Evolutionary conservation across 1,284 basidiomycete genomes (phyloP).

Genomic region (Pseudozyma sp.): DNA sequence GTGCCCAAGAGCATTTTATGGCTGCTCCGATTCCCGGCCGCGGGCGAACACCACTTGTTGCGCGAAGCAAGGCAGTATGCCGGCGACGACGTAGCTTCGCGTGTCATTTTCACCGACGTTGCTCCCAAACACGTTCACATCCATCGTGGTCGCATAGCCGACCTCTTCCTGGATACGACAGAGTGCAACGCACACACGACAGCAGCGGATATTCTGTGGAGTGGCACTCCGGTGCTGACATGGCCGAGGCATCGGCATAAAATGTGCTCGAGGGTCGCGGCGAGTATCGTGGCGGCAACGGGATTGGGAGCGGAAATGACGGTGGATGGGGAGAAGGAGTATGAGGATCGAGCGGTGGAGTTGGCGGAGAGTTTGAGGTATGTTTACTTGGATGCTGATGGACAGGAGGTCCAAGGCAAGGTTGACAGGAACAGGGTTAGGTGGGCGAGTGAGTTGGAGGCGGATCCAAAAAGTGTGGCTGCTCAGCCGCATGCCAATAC

Average conservation of each 20-base stretch:
- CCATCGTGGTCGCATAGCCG: slow-evolving; percentile 73
- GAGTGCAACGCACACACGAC: slow-evolving; percentile 78
- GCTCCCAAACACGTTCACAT: slow-evolving; percentile 75
- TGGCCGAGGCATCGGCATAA: slow-evolving; percentile 75
- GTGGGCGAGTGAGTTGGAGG: slow-evolving; percentile 37
- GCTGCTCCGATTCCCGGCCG: slow-evolving; percentile 75
- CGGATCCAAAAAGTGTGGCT: slow-evolving; percentile 38
- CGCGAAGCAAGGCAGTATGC: slow-evolving; percentile 74
- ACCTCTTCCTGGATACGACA: slow-evolving; percentile 76
- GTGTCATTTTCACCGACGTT: slow-evolving; percentile 76
- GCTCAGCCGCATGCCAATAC: slow-evolving; percentile 36
- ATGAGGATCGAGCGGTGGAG: slow-evolving; percentile 74
- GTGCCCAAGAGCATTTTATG: slow-evolving; percentile 75
- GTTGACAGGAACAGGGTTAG: slow-evolving; percentile 15
- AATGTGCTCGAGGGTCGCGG: slow-evolving; percentile 76
- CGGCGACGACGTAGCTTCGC: slow-evolving; percentile 73
- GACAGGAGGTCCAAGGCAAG: slow-evolving; percentile 11
- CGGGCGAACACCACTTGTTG: slow-evolving; percentile 74
- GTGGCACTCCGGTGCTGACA: slow-evolving; percentile 75
- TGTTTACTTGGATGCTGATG: slow-evolving; percentile 43
- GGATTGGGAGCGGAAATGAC: slow-evolving; percentile 75
- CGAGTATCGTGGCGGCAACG: slow-evolving; percentile 75
- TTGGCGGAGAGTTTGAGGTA: slow-evolving; percentile 72
- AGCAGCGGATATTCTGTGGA: slow-evolving; percentile 76
- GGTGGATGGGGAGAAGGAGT: slow-evolving; percentile 72